phyloP scores from a whole-genome alignment of 2,329 filamentous ascomycete genomes.

The Fusarium metavorans region DNA sequence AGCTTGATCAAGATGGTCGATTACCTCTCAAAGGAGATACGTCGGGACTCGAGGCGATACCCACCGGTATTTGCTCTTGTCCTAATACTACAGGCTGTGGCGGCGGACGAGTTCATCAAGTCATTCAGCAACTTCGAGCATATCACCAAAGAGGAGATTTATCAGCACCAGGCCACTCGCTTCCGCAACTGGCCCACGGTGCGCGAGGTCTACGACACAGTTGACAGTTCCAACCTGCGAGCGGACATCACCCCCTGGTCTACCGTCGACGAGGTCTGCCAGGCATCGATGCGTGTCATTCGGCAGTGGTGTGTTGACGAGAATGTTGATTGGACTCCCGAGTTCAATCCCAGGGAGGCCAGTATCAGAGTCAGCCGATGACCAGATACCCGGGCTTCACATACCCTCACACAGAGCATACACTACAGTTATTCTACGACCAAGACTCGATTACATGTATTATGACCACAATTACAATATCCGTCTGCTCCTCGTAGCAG shows the following conservation, averaged over 20 bases:
- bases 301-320: slow-evolving; percentile 59
- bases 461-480: slow-evolving; percentile 9
- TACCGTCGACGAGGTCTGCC: slow-evolving; percentile 58
- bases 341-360: slow-evolving; percentile 47
- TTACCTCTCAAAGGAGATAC: slow-evolving; percentile 55
- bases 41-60: slow-evolving; percentile 50
- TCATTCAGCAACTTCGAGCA: slow-evolving; percentile 47
- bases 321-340: slow-evolving; percentile 59
- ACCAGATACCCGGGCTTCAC: background rate
- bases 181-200: slow-evolving; percentile 44
- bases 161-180: slow-evolving; percentile 45
- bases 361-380: slow-evolving; percentile 27
- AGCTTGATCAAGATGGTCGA: slow-evolving; percentile 59
- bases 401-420: background rate
- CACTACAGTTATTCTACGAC: background rate
- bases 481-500: background rate
- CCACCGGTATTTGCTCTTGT: slow-evolving; percentile 57
- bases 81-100: slow-evolving; percentile 58
- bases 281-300: slow-evolving; percentile 54
- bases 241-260: slow-evolving; percentile 56
- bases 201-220: slow-evolving; percentile 48
- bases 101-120: slow-evolving; percentile 60
- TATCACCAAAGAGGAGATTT: slow-evolving; percentile 35
- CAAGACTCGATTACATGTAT: slow-evolving; percentile 12
- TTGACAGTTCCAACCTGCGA: slow-evolving; percentile 46